phyloP scores from a whole-genome alignment of 176 grass and related monocot genomes.

The Triticum timopheevii region DNA sequence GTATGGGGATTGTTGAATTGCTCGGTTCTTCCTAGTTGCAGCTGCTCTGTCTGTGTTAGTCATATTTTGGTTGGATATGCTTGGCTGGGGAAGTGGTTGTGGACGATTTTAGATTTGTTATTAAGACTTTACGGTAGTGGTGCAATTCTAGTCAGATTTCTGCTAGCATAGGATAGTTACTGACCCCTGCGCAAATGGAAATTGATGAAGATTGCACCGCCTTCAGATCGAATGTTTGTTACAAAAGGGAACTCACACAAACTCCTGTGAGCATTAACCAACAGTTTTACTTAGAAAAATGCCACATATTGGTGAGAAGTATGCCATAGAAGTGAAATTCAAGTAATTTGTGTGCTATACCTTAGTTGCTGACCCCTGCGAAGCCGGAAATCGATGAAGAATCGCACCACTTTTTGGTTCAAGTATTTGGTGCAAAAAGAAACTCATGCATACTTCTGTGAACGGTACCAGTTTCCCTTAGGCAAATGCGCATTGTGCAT shows the following conservation, averaged over 20 bases:
- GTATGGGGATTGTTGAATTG: neutral
- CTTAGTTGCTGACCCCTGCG: neutral
- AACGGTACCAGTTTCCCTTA: neutral
- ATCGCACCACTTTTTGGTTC: neutral
- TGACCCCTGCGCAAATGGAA: neutral
- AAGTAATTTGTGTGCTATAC: neutral
- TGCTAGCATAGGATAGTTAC: neutral
- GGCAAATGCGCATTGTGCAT: too few relatives aligned
- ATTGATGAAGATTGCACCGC: neutral
- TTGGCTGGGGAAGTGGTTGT: neutral
- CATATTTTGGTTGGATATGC: neutral
- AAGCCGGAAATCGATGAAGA: neutral
- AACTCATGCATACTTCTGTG: neutral
- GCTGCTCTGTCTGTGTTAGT: fast-evolving
- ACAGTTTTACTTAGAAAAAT: neutral
- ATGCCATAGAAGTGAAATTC: neutral
- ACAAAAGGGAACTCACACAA: neutral
- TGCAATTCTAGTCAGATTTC: neutral
- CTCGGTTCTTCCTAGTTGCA: neutral
- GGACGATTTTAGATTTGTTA: neutral
- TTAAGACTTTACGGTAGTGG: neutral
- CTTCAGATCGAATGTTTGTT: neutral
- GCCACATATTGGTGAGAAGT: neutral
- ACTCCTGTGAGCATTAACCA: neutral
- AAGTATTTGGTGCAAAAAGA: neutral